Evolutionary conservation across 208 protist species (phyloP).

Genomic region (Leishmania tropica): DNA sequence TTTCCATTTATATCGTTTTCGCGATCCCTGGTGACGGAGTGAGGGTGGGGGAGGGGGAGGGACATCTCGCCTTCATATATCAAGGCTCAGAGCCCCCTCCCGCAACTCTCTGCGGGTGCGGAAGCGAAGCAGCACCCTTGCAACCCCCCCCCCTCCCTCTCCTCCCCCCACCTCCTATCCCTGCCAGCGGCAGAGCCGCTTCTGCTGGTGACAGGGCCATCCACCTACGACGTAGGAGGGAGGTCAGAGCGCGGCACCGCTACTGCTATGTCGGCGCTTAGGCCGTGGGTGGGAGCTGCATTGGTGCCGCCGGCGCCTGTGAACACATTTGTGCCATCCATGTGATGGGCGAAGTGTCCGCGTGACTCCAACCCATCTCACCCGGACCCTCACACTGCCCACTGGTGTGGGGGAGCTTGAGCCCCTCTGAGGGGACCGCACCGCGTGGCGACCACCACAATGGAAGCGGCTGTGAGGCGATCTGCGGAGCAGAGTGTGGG

Average conservation of each 20-base stretch:
- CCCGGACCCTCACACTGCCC: background rate
- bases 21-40: background rate
- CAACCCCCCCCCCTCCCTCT: background rate
- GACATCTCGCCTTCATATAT: background rate
- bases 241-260: too few relatives aligned
- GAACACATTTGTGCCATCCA: background rate
- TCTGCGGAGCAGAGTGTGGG: too few relatives aligned
- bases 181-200: too few relatives aligned
- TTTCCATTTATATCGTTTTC: background rate
- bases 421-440: too few relatives aligned
- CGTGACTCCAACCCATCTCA: background rate
- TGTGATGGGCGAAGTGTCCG: background rate
- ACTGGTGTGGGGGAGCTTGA: background rate
- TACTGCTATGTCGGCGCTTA: background rate
- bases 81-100: too few relatives aligned
- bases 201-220: too few relatives aligned
- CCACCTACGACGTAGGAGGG: too few relatives aligned
- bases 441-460: too few relatives aligned
- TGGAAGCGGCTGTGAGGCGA: background rate
- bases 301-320: background rate
- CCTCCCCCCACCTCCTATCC: too few relatives aligned
- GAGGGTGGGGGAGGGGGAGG: background rate
- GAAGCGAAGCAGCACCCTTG: background rate
- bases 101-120: too few relatives aligned
- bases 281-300: background rate